phyloP scores from a whole-genome alignment of 2,329 filamentous ascomycete species.

The Fusarium sp. region DNA sequence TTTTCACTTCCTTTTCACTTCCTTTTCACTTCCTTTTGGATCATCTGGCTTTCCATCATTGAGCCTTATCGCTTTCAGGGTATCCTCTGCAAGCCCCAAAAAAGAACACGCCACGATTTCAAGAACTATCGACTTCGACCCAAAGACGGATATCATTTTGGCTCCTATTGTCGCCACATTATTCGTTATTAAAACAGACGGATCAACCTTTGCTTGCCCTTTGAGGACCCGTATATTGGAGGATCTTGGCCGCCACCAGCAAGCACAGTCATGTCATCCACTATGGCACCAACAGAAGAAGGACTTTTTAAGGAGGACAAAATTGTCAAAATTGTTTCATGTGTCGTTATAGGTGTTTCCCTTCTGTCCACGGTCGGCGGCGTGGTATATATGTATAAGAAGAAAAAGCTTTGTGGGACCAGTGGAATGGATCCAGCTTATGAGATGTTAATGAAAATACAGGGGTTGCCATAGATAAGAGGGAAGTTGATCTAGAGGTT shows the following conservation, averaged over 20 bases:
- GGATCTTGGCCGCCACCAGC: slow-evolving; percentile 1
- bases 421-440: no score
- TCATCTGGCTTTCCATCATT: not conserved
- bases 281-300: not conserved
- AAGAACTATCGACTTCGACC: not conserved
- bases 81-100: not conserved
- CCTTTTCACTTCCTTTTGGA: not conserved
- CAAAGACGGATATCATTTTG: not conserved
- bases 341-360: no score
- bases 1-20: no score
- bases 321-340: no score
- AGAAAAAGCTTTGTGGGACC: no score
- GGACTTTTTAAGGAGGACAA: no score
- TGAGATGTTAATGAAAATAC: no score
- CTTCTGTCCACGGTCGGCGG: no score
- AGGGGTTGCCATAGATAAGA: no score
- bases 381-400: no score
- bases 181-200: not conserved
- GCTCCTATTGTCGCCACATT: slow-evolving; percentile 1
- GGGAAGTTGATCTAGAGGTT: no score
- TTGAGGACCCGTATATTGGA: slow-evolving; percentile 1
- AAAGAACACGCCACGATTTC: not conserved
- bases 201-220: not conserved
- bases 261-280: not conserved
- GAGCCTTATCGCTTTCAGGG: not conserved